A percentile compares a stretch with the other conserved stretches of the same genome.
Conservation (phyloP, 2,329 filamentous ascomycete genomes). For the Trichoderma sp. region DNA sequence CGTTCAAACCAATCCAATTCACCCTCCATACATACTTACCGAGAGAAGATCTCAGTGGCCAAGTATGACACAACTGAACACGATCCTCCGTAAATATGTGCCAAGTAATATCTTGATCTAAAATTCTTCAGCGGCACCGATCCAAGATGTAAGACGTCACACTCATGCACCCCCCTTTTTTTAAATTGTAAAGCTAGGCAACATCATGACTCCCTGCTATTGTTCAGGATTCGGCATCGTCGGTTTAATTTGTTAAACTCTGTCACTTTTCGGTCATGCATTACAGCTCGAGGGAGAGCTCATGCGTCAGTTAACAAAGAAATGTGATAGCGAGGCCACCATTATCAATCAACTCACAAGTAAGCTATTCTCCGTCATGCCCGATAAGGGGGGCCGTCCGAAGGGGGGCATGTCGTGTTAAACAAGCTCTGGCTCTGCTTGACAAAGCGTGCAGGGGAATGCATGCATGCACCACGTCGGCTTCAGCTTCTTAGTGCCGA, state of each 20-base stretch:
- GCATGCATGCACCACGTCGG: not conserved
- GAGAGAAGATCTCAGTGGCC: not conserved
- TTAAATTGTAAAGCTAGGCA: not conserved
- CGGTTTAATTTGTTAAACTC: not conserved
- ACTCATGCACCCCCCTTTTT: not conserved
- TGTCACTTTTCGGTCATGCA: slow-evolving; percentile 8
- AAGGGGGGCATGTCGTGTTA: not conserved
- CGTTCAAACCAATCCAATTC: not conserved
- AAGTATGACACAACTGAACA: not conserved
- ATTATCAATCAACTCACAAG: not conserved
- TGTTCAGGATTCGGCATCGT: not conserved
- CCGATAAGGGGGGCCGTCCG: not conserved
- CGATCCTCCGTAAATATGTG: not conserved
- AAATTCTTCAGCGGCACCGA: not conserved
- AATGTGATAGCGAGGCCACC: not conserved
- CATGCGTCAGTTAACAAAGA: not conserved
- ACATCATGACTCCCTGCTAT: not conserved
- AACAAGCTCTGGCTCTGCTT: not conserved
- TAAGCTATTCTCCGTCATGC: not conserved
- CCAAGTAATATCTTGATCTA: not conserved
- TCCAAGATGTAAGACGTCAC: not conserved
- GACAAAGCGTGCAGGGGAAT: not conserved
- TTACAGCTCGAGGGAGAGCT: not conserved
- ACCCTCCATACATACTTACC: too few species aligned
- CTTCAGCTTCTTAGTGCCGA: not conserved